Evolutionary conservation across 495 filamentous ascomycete species (phyloP).

Genomic region (Polyplosphaeria fusca): DNA sequence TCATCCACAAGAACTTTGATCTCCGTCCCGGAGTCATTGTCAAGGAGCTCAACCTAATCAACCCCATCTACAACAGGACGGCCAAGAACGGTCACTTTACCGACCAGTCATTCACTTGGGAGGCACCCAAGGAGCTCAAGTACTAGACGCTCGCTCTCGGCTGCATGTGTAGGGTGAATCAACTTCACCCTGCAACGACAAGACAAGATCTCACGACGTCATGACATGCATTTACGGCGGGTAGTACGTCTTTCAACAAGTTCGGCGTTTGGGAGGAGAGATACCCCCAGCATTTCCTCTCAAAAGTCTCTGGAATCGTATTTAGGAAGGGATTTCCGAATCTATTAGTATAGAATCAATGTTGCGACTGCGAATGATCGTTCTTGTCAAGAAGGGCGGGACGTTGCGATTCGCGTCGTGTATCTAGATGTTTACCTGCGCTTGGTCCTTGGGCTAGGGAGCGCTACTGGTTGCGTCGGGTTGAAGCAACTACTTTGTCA

Average conservation of each 20-base stretch:
- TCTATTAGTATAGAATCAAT: constrained; percentile 29
- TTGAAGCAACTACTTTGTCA: no score
- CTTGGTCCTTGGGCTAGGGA: no score
- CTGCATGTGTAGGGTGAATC: constrained; percentile 33
- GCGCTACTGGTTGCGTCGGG: no score
- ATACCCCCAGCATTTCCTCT: constrained; percentile 23
- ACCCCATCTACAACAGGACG: constrained; percentile 96
- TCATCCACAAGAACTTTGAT: constrained; percentile 95
- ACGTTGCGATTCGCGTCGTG: no score
- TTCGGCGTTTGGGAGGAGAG: constrained; percentile 22
- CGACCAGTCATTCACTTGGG: constrained; percentile 96
- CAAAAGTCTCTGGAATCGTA: constrained; percentile 25
- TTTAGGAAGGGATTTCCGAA: constrained; percentile 27
- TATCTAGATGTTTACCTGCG: no score
- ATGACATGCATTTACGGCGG: constrained; percentile 33
- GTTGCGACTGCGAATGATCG: no score
- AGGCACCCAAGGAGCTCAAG: constrained; percentile 92
- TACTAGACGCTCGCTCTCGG: constrained; percentile 53
- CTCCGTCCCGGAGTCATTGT: constrained; percentile 96
- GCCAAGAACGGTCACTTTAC: constrained; percentile 99
- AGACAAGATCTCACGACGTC: constrained; percentile 26
- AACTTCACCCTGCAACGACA: constrained; percentile 33
- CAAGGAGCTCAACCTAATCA: constrained; percentile 89
- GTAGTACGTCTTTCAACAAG: constrained; percentile 35
- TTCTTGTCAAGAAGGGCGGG: no score